Base-by-base conservation (phyloP, 495 filamentous ascomycete genomes). In the Penicillium psychrofluorescens region DNA sequence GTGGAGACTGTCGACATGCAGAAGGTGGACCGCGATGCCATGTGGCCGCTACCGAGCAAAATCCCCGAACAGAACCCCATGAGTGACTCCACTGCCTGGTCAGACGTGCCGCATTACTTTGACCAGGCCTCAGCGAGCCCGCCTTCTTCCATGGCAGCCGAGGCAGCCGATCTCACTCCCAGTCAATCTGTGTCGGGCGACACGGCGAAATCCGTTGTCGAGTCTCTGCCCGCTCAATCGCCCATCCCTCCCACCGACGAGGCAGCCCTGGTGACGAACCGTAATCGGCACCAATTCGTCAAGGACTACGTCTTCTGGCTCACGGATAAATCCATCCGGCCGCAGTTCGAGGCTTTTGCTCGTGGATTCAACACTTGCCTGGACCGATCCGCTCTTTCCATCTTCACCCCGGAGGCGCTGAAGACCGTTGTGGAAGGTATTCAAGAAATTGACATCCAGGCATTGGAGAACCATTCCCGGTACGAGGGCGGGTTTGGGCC, bases 291-390 rank as follows among this genome's bases (percentile, higher is more conserved):
- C 34, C 71, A 80, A 41, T 97, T 84, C 55, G 84, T 95, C 9
- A 75, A 72, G n/a, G 87, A 95, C 59, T 96, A 97, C 63, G 86
- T 95, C 49, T 77, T 75, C 42, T 94, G 86, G 76, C 72, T 97
- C 29, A 88, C 86, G 0, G 73, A 86, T 55, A 78, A 83, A 38
- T 90, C 88, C 4, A 76, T 97, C 36, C 63, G 70, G 0, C 78
- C 84, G 2, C 89, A 95, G 55, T 90, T 78, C 50, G 71, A 81
- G 32, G 88, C 91, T 5, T 96, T 96, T 60, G 70, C 75, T 7
- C 76, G 76, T 8, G 88, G 90, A n/a, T 95, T 96, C 70, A 79
- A 76, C 54, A 73, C 80, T 2, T 86, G 86, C 53, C 68, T 95
- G 31, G 76, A 86, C 49, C 74, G 71, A 4, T 79, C 80, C 27